Evolutionary conservation across 2,329 filamentous ascomycete genomes (phyloP).

Genomic region (Lecanoromycetidae sp.): DNA sequence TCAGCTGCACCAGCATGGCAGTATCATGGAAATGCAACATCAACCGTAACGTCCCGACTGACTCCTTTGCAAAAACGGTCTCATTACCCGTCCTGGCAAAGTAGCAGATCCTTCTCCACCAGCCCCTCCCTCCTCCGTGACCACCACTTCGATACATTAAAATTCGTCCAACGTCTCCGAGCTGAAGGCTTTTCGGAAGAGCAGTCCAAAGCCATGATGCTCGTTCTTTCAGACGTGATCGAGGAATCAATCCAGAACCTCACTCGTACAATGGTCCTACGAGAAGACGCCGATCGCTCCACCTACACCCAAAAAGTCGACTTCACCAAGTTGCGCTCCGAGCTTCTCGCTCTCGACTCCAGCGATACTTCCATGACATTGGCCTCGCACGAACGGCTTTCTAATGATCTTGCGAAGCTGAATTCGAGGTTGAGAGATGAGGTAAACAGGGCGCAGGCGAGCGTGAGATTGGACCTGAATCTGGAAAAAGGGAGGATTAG

Average conservation of each 20-base stretch:
- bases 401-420: slow-evolving; percentile 89
- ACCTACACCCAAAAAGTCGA: slow-evolving; percentile 82
- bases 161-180: slow-evolving; percentile 84
- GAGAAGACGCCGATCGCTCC: slow-evolving; percentile 51
- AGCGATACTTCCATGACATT: slow-evolving; percentile 83
- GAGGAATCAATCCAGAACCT: slow-evolving; percentile 97
- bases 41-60: neutral
- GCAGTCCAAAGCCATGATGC: slow-evolving; percentile 97
- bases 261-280: slow-evolving; percentile 92
- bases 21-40: neutral
- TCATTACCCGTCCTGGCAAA: slow-evolving; percentile 28
- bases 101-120: slow-evolving; percentile 48
- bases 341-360: slow-evolving; percentile 81
- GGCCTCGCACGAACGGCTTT: slow-evolving; percentile 78
- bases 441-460: slow-evolving; percentile 86
- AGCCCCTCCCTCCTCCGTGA: slow-evolving; percentile 53
- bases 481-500: slow-evolving; percentile 92
- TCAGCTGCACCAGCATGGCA: slow-evolving; percentile 1
- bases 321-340: slow-evolving; percentile 91
- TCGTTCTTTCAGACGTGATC: slow-evolving; percentile 88
- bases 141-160: slow-evolving; percentile 96
- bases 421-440: slow-evolving; percentile 83
- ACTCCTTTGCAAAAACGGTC: neutral
- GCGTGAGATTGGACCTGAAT: slow-evolving; percentile 83
- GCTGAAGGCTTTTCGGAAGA: slow-evolving; percentile 90